These are phyloP conservation scores for Fusarium tjaetaba DNA, from an alignment of 2,329 filamentous ascomycete species.

Conservation along the genomic window DNA sequence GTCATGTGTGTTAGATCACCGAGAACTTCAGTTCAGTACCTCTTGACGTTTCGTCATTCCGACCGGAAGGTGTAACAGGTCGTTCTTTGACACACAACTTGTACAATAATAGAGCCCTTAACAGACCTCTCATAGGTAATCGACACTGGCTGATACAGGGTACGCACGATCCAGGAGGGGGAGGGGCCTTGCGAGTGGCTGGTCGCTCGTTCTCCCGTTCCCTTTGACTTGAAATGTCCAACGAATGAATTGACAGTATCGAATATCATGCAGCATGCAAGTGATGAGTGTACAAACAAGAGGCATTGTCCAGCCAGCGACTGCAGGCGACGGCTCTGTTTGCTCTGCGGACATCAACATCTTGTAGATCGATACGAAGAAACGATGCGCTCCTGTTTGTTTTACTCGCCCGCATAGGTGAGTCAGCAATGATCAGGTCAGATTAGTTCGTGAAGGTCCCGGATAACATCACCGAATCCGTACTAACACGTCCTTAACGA, in stretches of 20 bases:
- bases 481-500: conserved; percentile 7
- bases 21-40: not conserved
- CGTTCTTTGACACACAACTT: not conserved
- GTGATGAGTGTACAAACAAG: conserved; percentile 11
- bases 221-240: not conserved
- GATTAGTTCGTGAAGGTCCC: not conserved
- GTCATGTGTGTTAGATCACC: not conserved
- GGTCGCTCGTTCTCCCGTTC: not conserved
- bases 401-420: not conserved
- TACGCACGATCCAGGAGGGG: conserved; percentile 2
- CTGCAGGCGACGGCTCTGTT: conserved; percentile 11
- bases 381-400: conserved; percentile 1
- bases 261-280: conserved; percentile 21
- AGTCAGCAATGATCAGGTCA: not conserved
- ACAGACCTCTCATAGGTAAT: not conserved
- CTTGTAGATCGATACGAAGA: not conserved
- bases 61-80: conserved; percentile 7
- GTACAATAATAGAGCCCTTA: conserved; percentile 6
- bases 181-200: not conserved
- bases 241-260: not conserved
- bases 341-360: not conserved
- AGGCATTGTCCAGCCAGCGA: conserved; percentile 12
- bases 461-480: not conserved
- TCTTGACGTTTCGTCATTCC: conserved; percentile 1
- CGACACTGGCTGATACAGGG: not conserved